These are phyloP conservation scores for Huntiella moniliformis DNA, from an alignment of 2,329 filamentous ascomycete species.

Conservation along the genomic window DNA sequence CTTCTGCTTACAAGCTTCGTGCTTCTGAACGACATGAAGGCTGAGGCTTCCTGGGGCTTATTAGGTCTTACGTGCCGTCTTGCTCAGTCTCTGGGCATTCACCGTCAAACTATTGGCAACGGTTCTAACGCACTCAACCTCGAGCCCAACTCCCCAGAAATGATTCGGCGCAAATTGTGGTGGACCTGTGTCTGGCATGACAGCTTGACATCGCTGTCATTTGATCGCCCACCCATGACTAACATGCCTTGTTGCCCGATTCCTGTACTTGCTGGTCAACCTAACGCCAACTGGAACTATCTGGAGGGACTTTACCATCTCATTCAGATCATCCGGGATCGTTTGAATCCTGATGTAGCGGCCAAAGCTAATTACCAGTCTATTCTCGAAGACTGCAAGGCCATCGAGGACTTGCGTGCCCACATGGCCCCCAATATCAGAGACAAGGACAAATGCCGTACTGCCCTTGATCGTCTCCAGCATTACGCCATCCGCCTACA, in stretches of 20 bases:
- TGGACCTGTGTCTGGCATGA: slow-evolving; percentile 52
- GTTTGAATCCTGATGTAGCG: slow-evolving; percentile 35
- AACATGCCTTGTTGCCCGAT: slow-evolving; percentile 38
- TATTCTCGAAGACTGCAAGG: slow-evolving; percentile 39
- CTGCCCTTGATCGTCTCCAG: slow-evolving; percentile 42
- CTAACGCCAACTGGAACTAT: slow-evolving; percentile 34
- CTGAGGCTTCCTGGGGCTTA: slow-evolving; percentile 47
- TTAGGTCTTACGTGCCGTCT: slow-evolving; percentile 44
- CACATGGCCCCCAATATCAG: slow-evolving; percentile 33
- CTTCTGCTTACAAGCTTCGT: slow-evolving; percentile 44
- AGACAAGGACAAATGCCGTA: slow-evolving; percentile 43
- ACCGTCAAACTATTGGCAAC: slow-evolving; percentile 25
- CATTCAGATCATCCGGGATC: slow-evolving; percentile 39
- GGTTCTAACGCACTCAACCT: slow-evolving; percentile 28
- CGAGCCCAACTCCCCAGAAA: slow-evolving; percentile 32
- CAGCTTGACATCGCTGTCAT: slow-evolving; percentile 44
- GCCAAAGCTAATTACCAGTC: slow-evolving; percentile 30
- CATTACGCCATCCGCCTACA: slow-evolving; percentile 47
- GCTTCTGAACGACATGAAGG: slow-evolving; percentile 50
- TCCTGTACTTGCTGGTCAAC: slow-evolving; percentile 24
- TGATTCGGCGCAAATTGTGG: slow-evolving; percentile 37
- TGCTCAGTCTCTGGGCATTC: slow-evolving; percentile 45
- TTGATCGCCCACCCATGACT: slow-evolving; percentile 47
- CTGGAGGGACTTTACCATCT: slow-evolving; percentile 48
- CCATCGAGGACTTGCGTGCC: slow-evolving; percentile 31